Evolutionary conservation across 2,329 filamentous ascomycete species (phyloP).

Genomic region (Incumbomyces delicatus): DNA sequence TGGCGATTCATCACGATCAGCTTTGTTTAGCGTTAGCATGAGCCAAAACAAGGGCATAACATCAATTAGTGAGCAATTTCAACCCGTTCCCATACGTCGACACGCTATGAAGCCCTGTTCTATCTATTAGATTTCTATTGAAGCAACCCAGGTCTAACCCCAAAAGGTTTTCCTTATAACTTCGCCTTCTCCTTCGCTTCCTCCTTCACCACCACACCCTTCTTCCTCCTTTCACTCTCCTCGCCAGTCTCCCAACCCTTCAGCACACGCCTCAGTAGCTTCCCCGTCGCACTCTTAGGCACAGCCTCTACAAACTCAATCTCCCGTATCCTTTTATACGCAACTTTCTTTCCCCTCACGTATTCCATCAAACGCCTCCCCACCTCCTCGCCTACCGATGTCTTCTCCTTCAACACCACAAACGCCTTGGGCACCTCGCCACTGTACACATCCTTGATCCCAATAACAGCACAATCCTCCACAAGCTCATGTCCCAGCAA

Average conservation of each 20-base stretch:
- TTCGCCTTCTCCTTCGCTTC: slow-evolving; percentile 1
- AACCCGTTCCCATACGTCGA: no score
- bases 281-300: slow-evolving; percentile 65
- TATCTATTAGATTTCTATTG: no score
- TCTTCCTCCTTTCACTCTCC: slow-evolving; percentile 3
- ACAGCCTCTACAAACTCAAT: slow-evolving; percentile 39
- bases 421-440: slow-evolving; percentile 51
- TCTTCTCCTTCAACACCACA: slow-evolving; percentile 61
- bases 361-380: slow-evolving; percentile 37
- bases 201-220: slow-evolving; percentile 1
- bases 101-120: no score
- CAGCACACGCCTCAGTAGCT: slow-evolving; percentile 58
- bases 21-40: no score
- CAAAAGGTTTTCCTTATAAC: not conserved
- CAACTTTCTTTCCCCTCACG: slow-evolving; percentile 25
- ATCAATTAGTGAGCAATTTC: no score
- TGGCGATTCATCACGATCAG: no score
- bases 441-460: slow-evolving; percentile 55
- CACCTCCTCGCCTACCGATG: slow-evolving; percentile 38
- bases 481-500: slow-evolving; percentile 47
- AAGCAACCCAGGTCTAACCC: no score
- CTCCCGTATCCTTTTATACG: slow-evolving; percentile 27
- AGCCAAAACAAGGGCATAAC: no score
- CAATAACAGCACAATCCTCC: slow-evolving; percentile 59
- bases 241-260: slow-evolving; percentile 27